Conservation (phyloP, 768 basidiomycete genomes). For the Phylloporus sp. region DNA sequence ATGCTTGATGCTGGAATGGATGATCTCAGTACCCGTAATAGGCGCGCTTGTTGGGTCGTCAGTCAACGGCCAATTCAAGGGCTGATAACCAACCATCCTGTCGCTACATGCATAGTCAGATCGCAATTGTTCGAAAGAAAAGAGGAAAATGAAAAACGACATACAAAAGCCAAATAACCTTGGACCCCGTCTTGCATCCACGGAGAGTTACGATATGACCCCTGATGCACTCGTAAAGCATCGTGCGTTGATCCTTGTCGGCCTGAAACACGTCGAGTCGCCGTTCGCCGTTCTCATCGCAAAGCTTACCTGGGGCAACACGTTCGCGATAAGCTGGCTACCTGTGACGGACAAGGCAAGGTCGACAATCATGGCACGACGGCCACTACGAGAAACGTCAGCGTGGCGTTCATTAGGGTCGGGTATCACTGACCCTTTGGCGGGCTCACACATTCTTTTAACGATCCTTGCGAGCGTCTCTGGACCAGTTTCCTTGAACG, state of each 20-base stretch:
- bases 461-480: conserved; percentile 72
- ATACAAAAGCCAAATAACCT: conserved; percentile 86
- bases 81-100: conserved; percentile 43
- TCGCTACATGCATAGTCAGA: conserved; percentile 37
- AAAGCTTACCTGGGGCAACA: conserved; percentile 62
- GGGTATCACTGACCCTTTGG: conserved; percentile 53
- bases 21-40: conserved; percentile 53
- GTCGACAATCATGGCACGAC: conserved; percentile 83
- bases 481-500: conserved; percentile 77
- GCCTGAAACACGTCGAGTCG: conserved; percentile 42
- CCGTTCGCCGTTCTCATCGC: neutral
- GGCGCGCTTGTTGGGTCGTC: conserved; percentile 41
- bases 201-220: conserved; percentile 87
- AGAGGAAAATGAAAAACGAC: too few relatives aligned
- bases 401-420: neutral
- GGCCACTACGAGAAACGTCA: conserved; percentile 40
- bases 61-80: conserved; percentile 6
- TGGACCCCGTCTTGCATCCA: conserved; percentile 87
- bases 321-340: conserved; percentile 79
- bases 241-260: conserved; percentile 79
- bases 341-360: conserved; percentile 79
- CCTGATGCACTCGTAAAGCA: conserved; percentile 79
- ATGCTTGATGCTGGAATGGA: conserved; percentile 20
- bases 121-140: neutral
- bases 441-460: conserved; percentile 80